Base-by-base conservation (phyloP, 164 flowering plant species). In the Akebia trifoliata region DNA sequence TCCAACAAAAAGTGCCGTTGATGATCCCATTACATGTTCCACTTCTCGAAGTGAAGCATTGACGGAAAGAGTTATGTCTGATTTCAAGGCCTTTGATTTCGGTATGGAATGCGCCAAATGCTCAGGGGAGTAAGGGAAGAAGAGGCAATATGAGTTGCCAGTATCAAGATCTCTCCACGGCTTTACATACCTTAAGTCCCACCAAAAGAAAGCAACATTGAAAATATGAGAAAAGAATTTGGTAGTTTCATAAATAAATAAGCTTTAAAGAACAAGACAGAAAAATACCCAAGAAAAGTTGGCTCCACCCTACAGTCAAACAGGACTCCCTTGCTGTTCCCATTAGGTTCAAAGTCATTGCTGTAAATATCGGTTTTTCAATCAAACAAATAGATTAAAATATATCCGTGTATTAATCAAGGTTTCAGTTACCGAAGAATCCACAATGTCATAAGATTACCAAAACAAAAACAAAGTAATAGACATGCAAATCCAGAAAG, bases 61-160 rank as follows among this genome's bases (percentile, higher is more conserved):
- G 48, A 85, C 54, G 36, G 86, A 72, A 38, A 90, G 54, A 59
- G 73, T 74, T 56, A 78, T 15, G 61, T 72, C 74, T 45, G 75
- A 67, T 64, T 64, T 79, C 67, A 55, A 67, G 28, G 67, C 74
- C 66, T 55, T 75, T 14, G 65, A 58, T 54, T 64, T 75, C 26
- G 79, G 78, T 29, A 73, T 20, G 25, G 84, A 70, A 38, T 30
- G 80, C 7, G 66, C 79, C 77, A 87, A 67, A 71, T 85, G 86
- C 67, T 85, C 85, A 5, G 97, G 95, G 28, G 89, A 73, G 76
- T 81, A 76, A 30, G 97, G 97, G 69, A 78, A 83, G 73, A 90
- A 87, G 50, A 87, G 81, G 70, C 97, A 90, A 62, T 72, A 85
- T 39, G 69, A 68, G 20, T 64, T 67, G 25, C 84, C 86, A 54